Conservation (phyloP, 306 rosid genomes). For the Cyclanthera cordifolia region DNA sequence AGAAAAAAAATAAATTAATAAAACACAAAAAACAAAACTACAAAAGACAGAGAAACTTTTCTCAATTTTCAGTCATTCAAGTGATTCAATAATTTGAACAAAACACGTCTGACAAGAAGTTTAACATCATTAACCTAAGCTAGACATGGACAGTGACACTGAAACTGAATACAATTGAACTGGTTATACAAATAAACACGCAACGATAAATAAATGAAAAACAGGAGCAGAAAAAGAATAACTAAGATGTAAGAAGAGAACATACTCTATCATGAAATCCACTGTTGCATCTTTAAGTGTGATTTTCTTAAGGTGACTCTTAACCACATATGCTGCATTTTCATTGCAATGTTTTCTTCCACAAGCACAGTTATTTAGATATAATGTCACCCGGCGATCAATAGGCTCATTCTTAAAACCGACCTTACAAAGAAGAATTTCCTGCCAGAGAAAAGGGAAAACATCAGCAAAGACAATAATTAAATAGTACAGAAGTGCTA, state of each 20-base stretch:
- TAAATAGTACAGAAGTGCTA: no score
- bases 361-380: slow-evolving; percentile 67
- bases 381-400: slow-evolving; percentile 67
- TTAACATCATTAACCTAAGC: no score
- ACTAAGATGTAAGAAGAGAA: slow-evolving; percentile 14
- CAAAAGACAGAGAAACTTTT: no score
- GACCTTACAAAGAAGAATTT: slow-evolving; percentile 74
- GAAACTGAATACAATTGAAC: no score
- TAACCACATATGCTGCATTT: slow-evolving; percentile 65
- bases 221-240: neutral
- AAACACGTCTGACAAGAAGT: no score
- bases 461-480: neutral
- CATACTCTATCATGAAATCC: slow-evolving; percentile 76
- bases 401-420: slow-evolving; percentile 58
- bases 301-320: slow-evolving; percentile 67
- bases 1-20: no score
- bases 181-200: neutral
- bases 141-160: no score
- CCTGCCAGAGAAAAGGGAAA: slow-evolving; percentile 33
- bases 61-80: no score
- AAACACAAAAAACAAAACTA: no score
- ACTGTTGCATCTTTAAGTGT: slow-evolving; percentile 67
- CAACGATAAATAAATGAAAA: neutral
- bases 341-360: slow-evolving; percentile 64
- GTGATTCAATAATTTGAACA: no score